phyloP scores from a whole-genome alignment of 345 rosid species.

The Sisymbrium irio region DNA sequence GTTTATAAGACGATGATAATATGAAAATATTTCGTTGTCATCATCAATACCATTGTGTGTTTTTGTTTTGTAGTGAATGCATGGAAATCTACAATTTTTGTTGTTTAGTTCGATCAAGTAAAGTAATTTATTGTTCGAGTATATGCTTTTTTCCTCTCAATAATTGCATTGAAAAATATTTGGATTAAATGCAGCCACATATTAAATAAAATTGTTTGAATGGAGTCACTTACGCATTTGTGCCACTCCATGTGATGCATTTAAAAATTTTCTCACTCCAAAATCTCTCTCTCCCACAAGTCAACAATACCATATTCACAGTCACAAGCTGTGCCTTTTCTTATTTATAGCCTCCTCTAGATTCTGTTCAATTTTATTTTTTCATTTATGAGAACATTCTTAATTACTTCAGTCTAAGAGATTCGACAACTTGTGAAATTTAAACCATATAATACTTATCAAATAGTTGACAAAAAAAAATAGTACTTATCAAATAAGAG shows the following conservation, averaged over 20 bases:
- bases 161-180: constrained; percentile 13
- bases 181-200: constrained; percentile 13
- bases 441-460: not conserved
- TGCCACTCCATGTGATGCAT: constrained; percentile 25
- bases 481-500: not conserved
- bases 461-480: too few species aligned
- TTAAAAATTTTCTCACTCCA: not conserved
- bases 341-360: constrained; percentile 28
- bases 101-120: constrained; percentile 20
- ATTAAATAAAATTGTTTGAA: not conserved
- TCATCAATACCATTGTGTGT: not conserved
- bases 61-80: constrained; percentile 6
- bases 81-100: constrained; percentile 12
- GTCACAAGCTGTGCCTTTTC: constrained; percentile 27
- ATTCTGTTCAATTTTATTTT: constrained; percentile 1
- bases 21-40: not conserved
- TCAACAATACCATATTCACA: constrained; percentile 12
- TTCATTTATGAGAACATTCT: constrained; percentile 6
- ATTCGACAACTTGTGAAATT: not conserved
- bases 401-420: constrained; percentile 1
- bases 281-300: constrained; percentile 5
- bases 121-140: not conserved
- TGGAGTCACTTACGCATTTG: constrained; percentile 18
- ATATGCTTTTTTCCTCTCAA: constrained; percentile 1
- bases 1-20: not conserved